These are phyloP conservation scores for Hemisphaericaspora xylanilytica DNA, from an alignment of 1,139 yeast genomes.

Conservation along the genomic window DNA sequence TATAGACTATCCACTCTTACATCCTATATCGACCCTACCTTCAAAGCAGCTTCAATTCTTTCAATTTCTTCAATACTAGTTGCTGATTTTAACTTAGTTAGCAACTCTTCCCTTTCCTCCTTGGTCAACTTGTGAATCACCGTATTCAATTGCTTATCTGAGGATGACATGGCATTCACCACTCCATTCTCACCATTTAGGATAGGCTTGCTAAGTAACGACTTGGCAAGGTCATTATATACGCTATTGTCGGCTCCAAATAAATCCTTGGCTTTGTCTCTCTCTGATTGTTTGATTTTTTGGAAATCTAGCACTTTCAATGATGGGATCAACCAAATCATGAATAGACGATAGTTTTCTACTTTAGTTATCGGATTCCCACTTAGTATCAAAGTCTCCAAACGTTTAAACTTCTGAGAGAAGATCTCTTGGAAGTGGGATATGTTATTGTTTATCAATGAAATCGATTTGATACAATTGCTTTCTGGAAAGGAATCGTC, in stretches of 20 bases:
- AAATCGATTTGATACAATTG: slow-evolving; percentile 42
- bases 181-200: neutral
- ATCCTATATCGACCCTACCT: neutral
- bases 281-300: slow-evolving; percentile 57
- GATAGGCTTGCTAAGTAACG: slow-evolving; percentile 9
- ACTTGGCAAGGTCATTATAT: slow-evolving; percentile 13
- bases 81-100: slow-evolving; percentile 57
- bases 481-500: slow-evolving; percentile 17
- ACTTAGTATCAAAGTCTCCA: slow-evolving; percentile 49
- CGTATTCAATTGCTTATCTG: slow-evolving; percentile 11
- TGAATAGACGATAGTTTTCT: slow-evolving; percentile 57
- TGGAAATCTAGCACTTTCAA: slow-evolving; percentile 65
- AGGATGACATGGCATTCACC: slow-evolving; percentile 10
- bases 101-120: slow-evolving; percentile 51
- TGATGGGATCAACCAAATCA: slow-evolving; percentile 63
- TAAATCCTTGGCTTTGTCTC: slow-evolving; percentile 38
- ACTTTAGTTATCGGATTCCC: slow-evolving; percentile 61
- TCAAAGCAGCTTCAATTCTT: slow-evolving; percentile 48
- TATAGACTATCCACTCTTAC: too few relatives aligned
- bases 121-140: slow-evolving; percentile 43
- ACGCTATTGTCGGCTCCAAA: slow-evolving; percentile 37
- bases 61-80: slow-evolving; percentile 73
- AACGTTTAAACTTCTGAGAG: slow-evolving; percentile 30
- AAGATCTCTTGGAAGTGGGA: slow-evolving; percentile 25
- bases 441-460: slow-evolving; percentile 54